These are phyloP conservation scores for Pilaira anomala DNA, from an alignment of 192 early-diverging fungal genomes.

Conservation along the genomic window DNA sequence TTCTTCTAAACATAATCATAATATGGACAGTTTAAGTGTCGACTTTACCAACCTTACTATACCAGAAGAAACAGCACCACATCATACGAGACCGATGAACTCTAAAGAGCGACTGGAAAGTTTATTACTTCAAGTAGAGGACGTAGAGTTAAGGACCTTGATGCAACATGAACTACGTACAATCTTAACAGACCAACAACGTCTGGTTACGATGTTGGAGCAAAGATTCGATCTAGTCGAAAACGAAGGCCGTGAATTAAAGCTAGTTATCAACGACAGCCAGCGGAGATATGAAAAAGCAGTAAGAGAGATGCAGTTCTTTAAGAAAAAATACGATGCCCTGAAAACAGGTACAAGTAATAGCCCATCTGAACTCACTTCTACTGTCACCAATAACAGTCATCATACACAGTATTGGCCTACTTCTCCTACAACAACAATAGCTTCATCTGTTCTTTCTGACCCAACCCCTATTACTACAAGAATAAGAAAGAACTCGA, in stretches of 20 bases:
- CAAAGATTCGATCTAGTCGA: constrained; percentile 9
- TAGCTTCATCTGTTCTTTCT: not conserved
- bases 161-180: constrained; percentile 14
- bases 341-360: not conserved
- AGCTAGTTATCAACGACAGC: not conserved
- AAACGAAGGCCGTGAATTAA: constrained; percentile 15
- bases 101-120: constrained; percentile 4
- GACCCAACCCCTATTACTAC: not conserved
- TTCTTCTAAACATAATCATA: not conserved
- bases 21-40: not conserved
- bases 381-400: not conserved
- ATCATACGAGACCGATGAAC: not conserved
- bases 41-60: not conserved
- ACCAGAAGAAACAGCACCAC: not conserved
- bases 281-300: constrained; percentile 39
- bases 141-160: constrained; percentile 2
- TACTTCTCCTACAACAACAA: not conserved
- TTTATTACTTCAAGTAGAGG: constrained; percentile 1
- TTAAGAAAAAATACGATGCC: constrained; percentile 30
- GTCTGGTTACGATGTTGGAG: constrained; percentile 9
- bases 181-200: constrained; percentile 16
- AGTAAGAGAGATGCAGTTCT: constrained; percentile 39
- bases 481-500: constrained; percentile 1
- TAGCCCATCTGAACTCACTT: not conserved
- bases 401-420: not conserved